Percentiles rank a stretch among this genome's conserved stretches.
phyloP scores from a whole-genome alignment of 108 stramenopile species.

The Pseudonitzschia delicatissima region DNA sequence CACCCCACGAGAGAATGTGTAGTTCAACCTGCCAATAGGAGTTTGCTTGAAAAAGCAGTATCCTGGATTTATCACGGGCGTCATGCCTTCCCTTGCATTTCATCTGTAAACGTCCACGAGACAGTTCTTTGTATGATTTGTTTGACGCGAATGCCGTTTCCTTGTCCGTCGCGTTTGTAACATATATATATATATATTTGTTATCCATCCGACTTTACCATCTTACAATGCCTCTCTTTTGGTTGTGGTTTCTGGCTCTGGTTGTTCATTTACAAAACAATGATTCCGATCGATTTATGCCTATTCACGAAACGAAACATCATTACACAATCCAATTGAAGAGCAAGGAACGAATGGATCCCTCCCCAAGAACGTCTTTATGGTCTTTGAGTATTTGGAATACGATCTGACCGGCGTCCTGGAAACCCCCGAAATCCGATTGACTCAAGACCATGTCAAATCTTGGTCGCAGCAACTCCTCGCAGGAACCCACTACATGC shows the following conservation, averaged over 20 bases:
- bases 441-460: constrained; percentile 86
- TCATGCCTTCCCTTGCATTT: constrained; percentile 27
- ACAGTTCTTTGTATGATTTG: constrained; percentile 11
- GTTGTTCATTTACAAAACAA: constrained; percentile 34
- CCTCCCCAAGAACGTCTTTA: constrained; percentile 88
- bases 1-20: constrained; percentile 55
- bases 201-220: background rate
- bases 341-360: constrained; percentile 50
- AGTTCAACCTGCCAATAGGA: constrained; percentile 82
- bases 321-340: constrained; percentile 13
- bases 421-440: constrained; percentile 78
- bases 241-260: constrained; percentile 11
- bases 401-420: constrained; percentile 87
- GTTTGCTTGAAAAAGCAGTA: constrained; percentile 34
- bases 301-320: background rate
- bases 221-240: constrained; percentile 11
- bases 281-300: constrained; percentile 11
- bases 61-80: constrained; percentile 49
- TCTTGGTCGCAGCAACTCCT: constrained; percentile 92
- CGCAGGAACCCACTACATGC: constrained; percentile 89
- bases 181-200: background rate
- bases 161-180: too few species aligned
- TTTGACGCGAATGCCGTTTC: background rate
- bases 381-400: constrained; percentile 95
- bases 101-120: constrained; percentile 32